These are phyloP conservation scores for Metschnikowia corniflorae DNA, from an alignment of 805 yeast genomes.

Conservation along the genomic window DNA sequence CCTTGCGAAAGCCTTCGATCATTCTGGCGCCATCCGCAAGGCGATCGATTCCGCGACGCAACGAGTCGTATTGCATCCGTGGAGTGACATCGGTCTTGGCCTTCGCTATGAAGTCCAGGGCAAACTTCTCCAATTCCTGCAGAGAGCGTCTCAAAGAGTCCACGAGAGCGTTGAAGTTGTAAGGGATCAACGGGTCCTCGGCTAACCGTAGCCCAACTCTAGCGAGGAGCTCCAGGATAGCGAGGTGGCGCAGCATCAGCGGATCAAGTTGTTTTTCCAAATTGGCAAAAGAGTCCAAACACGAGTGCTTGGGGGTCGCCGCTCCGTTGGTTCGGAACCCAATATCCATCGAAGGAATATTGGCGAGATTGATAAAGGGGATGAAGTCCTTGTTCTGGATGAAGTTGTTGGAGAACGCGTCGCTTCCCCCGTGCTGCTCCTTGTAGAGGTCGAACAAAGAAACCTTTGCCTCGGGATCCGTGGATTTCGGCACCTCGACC, in stretches of 20 bases:
- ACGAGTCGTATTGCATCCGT: constrained; percentile 22
- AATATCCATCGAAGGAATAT: constrained; percentile 67
- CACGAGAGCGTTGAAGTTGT: constrained; percentile 48
- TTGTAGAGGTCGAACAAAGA: constrained; percentile 27
- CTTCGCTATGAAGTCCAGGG: constrained; percentile 12
- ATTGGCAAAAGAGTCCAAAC: constrained; percentile 61
- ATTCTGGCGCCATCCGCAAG: constrained; percentile 36
- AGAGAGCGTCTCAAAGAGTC: constrained; percentile 41
- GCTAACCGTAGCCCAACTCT: constrained; percentile 54
- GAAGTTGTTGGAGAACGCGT: constrained; percentile 29
- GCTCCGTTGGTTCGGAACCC: constrained; percentile 38
- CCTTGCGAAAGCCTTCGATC: constrained; percentile 52
- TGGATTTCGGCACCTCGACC: constrained; percentile 15
- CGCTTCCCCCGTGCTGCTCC: constrained; percentile 23
- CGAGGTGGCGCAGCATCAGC: constrained; percentile 50
- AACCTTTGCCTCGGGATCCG: constrained; percentile 6
- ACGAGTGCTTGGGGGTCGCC: constrained; percentile 47
- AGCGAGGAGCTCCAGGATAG: constrained; percentile 54
- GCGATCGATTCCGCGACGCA: constrained; percentile 23
- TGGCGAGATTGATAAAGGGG: constrained; percentile 61
- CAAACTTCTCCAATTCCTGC: constrained; percentile 45
- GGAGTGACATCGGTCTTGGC: constrained; percentile 12
- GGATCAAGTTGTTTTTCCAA: constrained; percentile 53
- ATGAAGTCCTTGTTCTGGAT: constrained; percentile 56
- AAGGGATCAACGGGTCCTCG: constrained; percentile 77